Evolutionary conservation across 805 yeast species (phyloP), one percentile per base, ranked within the genome.

Genomic region (Clavispora asparagi): DNA sequence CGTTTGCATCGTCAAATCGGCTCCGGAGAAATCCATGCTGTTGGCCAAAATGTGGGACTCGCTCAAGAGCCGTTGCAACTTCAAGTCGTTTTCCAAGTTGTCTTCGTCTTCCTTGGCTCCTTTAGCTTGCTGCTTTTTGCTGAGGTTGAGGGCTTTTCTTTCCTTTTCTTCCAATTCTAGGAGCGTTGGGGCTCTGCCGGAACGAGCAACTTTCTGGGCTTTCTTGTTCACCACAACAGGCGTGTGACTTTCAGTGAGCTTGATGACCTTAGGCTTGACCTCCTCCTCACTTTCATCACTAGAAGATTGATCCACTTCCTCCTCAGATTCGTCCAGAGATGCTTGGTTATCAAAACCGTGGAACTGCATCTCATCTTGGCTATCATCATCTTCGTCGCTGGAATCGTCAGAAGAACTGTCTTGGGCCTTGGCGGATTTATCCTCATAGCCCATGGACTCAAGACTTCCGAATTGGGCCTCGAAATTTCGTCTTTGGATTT

Each of bases 11-110:
- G 90, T 83, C 39, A 85, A 59, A 44, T 79, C 87, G 0, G 86
- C 90, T 30, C 91, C 92, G 7, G 86, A 81, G 45, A 67, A 70
- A 23, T 71, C 68, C 32, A 68, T 58, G 14, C 64, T 60, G 41
- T 64, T 63, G 7, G 78, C 68, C 39, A 79, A 62, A 25, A 87
- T 79, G 61, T 86, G 92, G 0, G 92, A 85, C 62, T 87, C 94
- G 48, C 74, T 70, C 25, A 87, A 60, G 38, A 87, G 74, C 47
- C 90, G 66, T 59, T 86, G 91, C 41, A 87, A 66, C 54, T 82
- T 86, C n/a, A 84, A 57, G 61, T 85, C 94, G 53, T 85, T 83
- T 49, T 82, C 77, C 50, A 84, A 55, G 55, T 85, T 79, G 26
- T 83, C 76, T 8, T 57, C 61, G 43, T 71, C 76, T 46, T 72